Base-by-base conservation (phyloP, 805 yeast genomes). In the Candida taoyuanica region DNA sequence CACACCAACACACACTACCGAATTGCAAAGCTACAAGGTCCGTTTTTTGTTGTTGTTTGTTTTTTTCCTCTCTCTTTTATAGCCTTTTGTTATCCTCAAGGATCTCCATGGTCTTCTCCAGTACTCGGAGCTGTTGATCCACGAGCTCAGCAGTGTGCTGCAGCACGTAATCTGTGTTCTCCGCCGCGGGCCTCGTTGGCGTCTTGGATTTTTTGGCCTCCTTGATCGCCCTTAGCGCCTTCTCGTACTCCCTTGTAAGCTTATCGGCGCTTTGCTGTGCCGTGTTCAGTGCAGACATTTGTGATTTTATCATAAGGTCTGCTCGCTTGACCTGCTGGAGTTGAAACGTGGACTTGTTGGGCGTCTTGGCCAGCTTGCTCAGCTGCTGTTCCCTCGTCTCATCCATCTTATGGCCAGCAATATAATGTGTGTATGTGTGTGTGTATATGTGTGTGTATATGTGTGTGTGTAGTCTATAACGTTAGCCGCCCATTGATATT, bases 111-210 rank as follows among this genome's bases (percentile, higher is more conserved):
- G 87, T 71, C 29, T 65, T 60, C 53, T 87, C 96, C 31, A 87
- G 58, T 2, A 85, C 76, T 33, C 95, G 61, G 15, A 88, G 60
- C 35, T 80, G 78, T 46, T 81, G 83, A 58, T 87, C 95, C 3
- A 85, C 52, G 13, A 71, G 44, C 54, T 87, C 96, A 0, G 86
- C 78, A 48, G 76, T 67, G 30, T 67, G 64, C 49, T 78, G 85
- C 3, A 74, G 54, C 34, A 66, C 64, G 34, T 37, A 37, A 1
- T 64, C 29, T 8, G 44, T 26, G 16, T 43, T 40, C 5, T 31
- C 29, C 3, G 36, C 7, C 11, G 33, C 23, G 7, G 39, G 28
- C 28, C n/a, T n/a, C n/a, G n/a, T 19, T 29, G 8, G 36, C 8
- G 7, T 21, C 29, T 12, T 21, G 33, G 18, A 26, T 25, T 29